Percentiles rank a stretch among this genome's conserved stretches.
phyloP scores from a whole-genome alignment of 1,284 basidiomycete genomes.

The Naganishia sp. region DNA sequence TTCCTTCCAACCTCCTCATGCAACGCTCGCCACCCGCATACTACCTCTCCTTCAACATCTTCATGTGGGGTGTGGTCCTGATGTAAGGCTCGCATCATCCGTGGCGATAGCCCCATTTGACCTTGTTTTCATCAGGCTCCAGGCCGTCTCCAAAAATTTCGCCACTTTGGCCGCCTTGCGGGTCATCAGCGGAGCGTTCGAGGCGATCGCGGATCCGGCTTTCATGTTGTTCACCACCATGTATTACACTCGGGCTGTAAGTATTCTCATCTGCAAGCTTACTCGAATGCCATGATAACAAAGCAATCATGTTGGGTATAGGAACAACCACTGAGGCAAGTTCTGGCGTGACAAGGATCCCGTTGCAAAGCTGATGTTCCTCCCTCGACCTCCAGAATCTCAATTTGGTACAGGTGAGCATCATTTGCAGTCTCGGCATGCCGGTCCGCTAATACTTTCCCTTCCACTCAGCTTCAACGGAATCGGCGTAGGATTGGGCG shows the following conservation, averaged over 20 bases:
- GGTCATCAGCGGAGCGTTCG: slow-evolving; percentile 55
- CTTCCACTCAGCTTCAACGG: slow-evolving; percentile 45
- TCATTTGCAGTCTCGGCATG: neutral
- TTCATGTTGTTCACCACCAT: slow-evolving; percentile 48
- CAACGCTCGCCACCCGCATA: slow-evolving; percentile 56
- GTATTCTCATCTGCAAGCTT: slow-evolving; percentile 37
- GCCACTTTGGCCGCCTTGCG: slow-evolving; percentile 54
- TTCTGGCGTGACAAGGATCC: neutral
- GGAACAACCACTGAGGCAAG: slow-evolving; percentile 8
- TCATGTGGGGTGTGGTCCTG: slow-evolving; percentile 55
- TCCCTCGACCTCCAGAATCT: neutral
- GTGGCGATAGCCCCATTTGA: neutral
- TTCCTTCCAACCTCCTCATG: slow-evolving; percentile 58
- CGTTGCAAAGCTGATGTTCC: neutral
- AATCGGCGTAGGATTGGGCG: slow-evolving; percentile 50
- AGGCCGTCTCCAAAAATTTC: slow-evolving; percentile 56
- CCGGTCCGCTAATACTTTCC: neutral
- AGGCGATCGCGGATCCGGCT: slow-evolving; percentile 56
- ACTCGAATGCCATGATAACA: neutral
- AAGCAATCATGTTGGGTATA: neutral
- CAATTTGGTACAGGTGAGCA: slow-evolving; percentile 1
- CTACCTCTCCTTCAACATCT: slow-evolving; percentile 57
- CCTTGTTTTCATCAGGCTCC: slow-evolving; percentile 47
- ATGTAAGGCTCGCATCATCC: slow-evolving; percentile 35
- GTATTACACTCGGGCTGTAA: slow-evolving; percentile 51